A percentile compares a stretch with the other conserved stretches of the same genome.
Evolutionary conservation across 768 basidiomycete genomes (phyloP).

Genomic region (Nidularia sp.): DNA sequence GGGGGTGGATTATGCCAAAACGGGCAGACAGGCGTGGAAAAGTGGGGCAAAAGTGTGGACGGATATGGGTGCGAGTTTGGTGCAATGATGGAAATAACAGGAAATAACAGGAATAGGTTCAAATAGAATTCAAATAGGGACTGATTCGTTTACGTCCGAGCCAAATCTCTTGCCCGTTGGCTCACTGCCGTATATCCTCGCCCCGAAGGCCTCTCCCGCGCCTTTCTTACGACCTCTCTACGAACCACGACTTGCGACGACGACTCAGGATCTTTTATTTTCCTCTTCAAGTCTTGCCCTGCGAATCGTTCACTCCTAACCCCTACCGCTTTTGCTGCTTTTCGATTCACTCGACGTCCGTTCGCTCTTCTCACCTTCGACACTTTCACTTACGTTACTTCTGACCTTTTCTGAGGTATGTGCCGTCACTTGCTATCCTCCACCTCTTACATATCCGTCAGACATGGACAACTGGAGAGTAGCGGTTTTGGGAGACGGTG

Average conservation of each 20-base stretch:
- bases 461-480: conserved; percentile 92
- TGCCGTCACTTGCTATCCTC: background rate
- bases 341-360: background rate
- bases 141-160: conserved; percentile 24
- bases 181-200: conserved; percentile 24
- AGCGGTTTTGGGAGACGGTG: conserved; percentile 94
- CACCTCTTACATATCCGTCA: background rate
- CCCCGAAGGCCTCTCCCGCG: conserved; percentile 22
- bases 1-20: conserved; percentile 1
- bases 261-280: conserved; percentile 24
- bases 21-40: conserved; percentile 2
- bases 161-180: conserved; percentile 27
- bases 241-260: conserved; percentile 57
- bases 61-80: background rate
- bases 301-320: conserved; percentile 24
- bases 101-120: conserved; percentile 9
- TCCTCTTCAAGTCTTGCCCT: conserved; percentile 27
- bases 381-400: conserved; percentile 18
- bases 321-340: conserved; percentile 9
- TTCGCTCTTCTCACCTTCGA: conserved; percentile 6
- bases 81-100: background rate
- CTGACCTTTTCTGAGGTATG: conserved; percentile 26
- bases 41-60: background rate
- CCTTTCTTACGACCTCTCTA: conserved; percentile 57
- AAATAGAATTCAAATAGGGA: conserved; percentile 26